These are phyloP conservation scores for Trypanosoma conorhini DNA, from an alignment of 208 protist genomes.

Conservation along the genomic window DNA sequence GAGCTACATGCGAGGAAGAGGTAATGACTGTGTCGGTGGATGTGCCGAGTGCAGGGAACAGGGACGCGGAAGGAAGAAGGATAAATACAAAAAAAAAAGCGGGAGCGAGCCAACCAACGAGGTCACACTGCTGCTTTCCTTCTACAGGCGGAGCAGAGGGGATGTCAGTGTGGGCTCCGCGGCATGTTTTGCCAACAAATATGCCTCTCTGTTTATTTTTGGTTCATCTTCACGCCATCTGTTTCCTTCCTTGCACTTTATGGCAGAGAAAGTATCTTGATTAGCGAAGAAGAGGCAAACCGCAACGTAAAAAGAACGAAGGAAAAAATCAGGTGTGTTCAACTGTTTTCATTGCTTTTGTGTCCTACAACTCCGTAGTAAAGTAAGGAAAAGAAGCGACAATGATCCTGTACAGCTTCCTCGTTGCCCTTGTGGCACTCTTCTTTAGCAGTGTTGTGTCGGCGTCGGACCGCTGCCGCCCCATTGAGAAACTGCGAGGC, in stretches of 20 bases:
- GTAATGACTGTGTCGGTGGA: neutral
- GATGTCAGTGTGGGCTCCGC: neutral
- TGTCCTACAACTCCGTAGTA: neutral
- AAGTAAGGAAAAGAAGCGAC: neutral
- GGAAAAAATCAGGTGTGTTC: neutral
- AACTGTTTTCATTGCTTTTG: neutral
- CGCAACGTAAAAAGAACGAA: neutral
- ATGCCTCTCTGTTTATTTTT: neutral
- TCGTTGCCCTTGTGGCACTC: conserved; percentile 24
- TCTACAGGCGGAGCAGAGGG: neutral
- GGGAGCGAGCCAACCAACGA: no score
- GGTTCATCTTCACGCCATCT: conserved; percentile 5
- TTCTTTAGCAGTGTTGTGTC: neutral
- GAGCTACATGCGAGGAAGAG: neutral
- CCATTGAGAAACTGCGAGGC: neutral
- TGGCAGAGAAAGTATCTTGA: conserved; percentile 4
- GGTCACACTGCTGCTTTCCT: neutral
- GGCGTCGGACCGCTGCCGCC: neutral
- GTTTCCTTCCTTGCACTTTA: conserved; percentile 12
- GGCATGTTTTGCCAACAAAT: neutral
- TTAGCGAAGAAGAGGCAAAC: neutral
- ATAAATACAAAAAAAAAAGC: neutral
- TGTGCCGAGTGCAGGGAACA: no score
- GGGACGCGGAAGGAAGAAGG: neutral
- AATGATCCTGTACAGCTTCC: neutral